Conservation (phyloP, 805 yeast genomes). For the Zygosaccharomyces bailii region DNA sequence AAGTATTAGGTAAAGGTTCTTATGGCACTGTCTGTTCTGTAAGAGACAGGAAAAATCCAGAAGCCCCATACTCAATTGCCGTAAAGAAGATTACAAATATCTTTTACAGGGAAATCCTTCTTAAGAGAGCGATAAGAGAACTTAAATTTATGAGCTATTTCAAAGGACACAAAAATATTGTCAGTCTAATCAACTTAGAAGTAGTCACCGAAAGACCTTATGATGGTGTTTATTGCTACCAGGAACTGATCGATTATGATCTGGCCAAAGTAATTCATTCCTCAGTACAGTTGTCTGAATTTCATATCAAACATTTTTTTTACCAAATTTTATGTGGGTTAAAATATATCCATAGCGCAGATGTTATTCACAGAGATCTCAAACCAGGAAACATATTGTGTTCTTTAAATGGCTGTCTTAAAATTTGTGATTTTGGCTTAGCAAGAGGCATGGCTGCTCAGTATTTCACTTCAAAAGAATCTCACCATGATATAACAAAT, state of each 20-base stretch:
- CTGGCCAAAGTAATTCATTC: slow-evolving; percentile 78
- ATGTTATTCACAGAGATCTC: slow-evolving; percentile 86
- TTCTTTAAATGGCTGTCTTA: slow-evolving; percentile 66
- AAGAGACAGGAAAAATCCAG: slow-evolving; percentile 30
- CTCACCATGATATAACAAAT: slow-evolving; percentile 54
- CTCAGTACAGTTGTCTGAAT: slow-evolving; percentile 72
- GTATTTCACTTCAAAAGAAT: slow-evolving; percentile 19
- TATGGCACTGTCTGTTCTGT: slow-evolving; percentile 86
- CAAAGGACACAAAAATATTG: slow-evolving; percentile 81
- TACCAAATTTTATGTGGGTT: slow-evolving; percentile 85
- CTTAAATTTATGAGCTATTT: slow-evolving; percentile 75
- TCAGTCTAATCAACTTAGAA: slow-evolving; percentile 71
- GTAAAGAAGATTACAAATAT: slow-evolving; percentile 77
- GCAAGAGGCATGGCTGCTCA: slow-evolving; percentile 66
- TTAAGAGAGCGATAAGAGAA: slow-evolving; percentile 82
- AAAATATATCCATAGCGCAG: slow-evolving; percentile 86
- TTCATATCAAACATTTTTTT: slow-evolving; percentile 69
- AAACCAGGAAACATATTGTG: slow-evolving; percentile 89
- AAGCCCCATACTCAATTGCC: slow-evolving; percentile 48
- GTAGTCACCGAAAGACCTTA: slow-evolving; percentile 61
- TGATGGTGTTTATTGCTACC: slow-evolving; percentile 86
- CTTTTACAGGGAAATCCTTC: slow-evolving; percentile 59
- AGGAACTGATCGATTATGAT: slow-evolving; percentile 81
- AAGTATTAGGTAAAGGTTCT: slow-evolving; percentile 75
- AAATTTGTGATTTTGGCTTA: slow-evolving; percentile 91